Base-by-base conservation (phyloP, 2,329 filamentous ascomycete species). In the Microsporum ferrugineum region DNA sequence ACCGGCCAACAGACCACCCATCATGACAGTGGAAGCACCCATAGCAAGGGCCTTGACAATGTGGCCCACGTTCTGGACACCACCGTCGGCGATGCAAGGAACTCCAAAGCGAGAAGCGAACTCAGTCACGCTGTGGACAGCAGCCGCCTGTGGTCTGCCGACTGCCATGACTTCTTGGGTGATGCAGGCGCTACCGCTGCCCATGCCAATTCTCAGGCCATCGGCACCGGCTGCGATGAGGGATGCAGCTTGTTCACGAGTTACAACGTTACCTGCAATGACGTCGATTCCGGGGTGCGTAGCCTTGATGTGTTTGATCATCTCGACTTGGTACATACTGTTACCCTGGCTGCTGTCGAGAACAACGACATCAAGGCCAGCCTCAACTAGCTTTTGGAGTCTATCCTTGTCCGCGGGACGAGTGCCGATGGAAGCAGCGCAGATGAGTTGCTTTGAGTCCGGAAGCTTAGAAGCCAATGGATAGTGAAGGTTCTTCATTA, bases 151-250 rank as follows among this genome's bases (percentile, higher is more conserved):
- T 62, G 94, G 94, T 70, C 94, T 88, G 63, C 95, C 94, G 57
- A 99, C 92, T 68, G 94, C 94, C 94, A 99, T 99, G 72, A 99
- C 95, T 79, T 99, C 94, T 78, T 99, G 94, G 61, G 94, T 99
- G 70, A 99, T 99, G 78, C 94, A 99, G 72, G 94, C 94, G 72
- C 89, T 95, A 72, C 94, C 94, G 73, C 90, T 95, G 68, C 94
- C 94, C 94, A 99, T 99, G 73, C 94, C 94, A 72, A 99, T 99
- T 73, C 94, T 89, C 68, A 99, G 84, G 74, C 94, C 95, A 73
- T 99, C 94, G 62, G 89, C 92, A 73, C 94, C 94, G 67, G 92
- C 94, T 64, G 88, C 89, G 71, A 99, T 97, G 67, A 99, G 80
- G 65, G 83, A 80, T 59, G 95, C 94, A 67, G 94, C 94, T 80